phyloP scores from a whole-genome alignment of 2,329 filamentous ascomycete genomes.

The Chaetomium globosum region DNA sequence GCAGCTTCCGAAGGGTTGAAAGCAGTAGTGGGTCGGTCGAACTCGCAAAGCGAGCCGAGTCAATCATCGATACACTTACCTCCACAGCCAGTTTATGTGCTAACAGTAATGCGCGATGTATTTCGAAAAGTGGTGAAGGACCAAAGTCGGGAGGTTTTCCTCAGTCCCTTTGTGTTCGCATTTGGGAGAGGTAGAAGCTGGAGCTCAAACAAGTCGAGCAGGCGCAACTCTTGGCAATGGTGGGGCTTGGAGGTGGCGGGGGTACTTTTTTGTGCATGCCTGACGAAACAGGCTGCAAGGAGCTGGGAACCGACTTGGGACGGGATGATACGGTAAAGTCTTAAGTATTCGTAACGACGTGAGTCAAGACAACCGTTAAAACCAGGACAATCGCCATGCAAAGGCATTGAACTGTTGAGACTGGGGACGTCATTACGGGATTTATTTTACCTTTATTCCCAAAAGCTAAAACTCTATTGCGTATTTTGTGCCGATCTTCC shows the following conservation, averaged over 20 bases:
- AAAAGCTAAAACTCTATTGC: background rate
- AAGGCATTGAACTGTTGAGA: no score
- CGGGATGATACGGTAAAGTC: conserved; percentile 1
- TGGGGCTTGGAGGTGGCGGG: conserved; percentile 12
- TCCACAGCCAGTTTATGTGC: background rate
- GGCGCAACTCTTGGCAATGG: conserved; percentile 2
- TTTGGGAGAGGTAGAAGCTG: background rate
- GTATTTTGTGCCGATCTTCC: background rate
- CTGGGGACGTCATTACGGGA: background rate
- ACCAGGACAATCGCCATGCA: no score
- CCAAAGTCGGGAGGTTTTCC: background rate
- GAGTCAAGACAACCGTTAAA: no score
- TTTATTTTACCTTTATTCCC: background rate
- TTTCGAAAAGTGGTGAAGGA: background rate
- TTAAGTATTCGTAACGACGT: no score
- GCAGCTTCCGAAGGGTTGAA: background rate
- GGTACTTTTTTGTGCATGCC: background rate
- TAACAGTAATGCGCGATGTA: background rate
- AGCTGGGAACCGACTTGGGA: background rate
- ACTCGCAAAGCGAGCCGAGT: background rate
- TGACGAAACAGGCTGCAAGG: conserved; percentile 1
- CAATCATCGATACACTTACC: background rate
- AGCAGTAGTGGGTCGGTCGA: conserved; percentile 1
- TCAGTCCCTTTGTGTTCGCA: background rate
- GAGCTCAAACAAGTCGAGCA: background rate